A percentile compares a stretch with the other conserved stretches of the same genome.
phyloP scores from a whole-genome alignment of 176 grass and related monocot species.

The Musa itinerans region DNA sequence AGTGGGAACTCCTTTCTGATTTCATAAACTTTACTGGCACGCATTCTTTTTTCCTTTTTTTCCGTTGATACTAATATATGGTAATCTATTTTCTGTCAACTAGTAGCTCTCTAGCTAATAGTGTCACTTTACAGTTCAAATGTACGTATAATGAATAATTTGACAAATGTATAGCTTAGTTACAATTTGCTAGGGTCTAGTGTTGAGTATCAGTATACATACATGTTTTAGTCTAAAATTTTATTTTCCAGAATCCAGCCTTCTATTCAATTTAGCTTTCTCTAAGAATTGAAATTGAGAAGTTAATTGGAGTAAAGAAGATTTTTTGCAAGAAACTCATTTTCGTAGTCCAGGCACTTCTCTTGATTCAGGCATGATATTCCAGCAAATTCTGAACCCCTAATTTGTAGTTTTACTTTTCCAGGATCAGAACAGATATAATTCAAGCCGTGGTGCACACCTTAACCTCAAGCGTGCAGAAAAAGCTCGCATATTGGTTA shows the following conservation, averaged over 20 bases:
- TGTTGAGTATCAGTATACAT: neutral
- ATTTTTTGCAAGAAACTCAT: neutral
- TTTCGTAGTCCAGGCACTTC: neutral
- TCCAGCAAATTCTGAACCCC: neutral
- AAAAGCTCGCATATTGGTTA: conserved; percentile 93
- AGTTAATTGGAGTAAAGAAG: neutral
- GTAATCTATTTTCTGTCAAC: neutral
- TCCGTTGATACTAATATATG: neutral
- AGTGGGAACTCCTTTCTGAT: too few species aligned
- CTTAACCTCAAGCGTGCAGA: conserved; percentile 96
- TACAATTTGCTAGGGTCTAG: neutral
- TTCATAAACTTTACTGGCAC: neutral
- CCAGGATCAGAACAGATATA: conserved; percentile 99
- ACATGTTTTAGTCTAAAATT: neutral
- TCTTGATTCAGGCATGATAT: neutral
- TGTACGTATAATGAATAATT: neutral
- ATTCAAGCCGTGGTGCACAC: conserved; percentile 93
- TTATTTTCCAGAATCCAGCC: neutral
- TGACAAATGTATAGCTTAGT: neutral
- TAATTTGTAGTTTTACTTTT: conserved; percentile 5
- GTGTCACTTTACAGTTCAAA: neutral
- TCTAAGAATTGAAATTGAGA: neutral
- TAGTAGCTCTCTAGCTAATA: neutral
- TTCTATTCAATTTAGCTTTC: too few species aligned
- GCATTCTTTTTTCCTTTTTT: neutral